phyloP scores from a whole-genome alignment of 1,284 basidiomycete species.

The Irpex lacteus region DNA sequence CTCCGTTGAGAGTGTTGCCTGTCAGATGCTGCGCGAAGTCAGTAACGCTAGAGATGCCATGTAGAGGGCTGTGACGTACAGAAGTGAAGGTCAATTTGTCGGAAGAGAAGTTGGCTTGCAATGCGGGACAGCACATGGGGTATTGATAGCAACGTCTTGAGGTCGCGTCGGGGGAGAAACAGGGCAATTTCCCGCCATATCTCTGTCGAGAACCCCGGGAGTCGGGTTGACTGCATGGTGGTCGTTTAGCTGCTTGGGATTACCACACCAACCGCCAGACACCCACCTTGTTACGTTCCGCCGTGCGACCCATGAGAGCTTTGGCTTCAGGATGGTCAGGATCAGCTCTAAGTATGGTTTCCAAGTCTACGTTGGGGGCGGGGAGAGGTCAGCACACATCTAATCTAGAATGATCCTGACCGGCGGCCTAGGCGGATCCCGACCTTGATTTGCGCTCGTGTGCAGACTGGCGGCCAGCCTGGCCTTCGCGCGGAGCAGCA shows the following conservation, averaged over 20 bases:
- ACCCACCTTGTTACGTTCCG: slow-evolving; percentile 19
- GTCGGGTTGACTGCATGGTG: slow-evolving; percentile 15
- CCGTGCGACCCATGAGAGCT: slow-evolving; percentile 42
- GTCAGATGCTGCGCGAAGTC: slow-evolving; percentile 32
- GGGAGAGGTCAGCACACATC: slow-evolving; percentile 14
- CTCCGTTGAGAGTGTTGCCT: slow-evolving; percentile 59
- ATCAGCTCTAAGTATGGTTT: slow-evolving; percentile 59
- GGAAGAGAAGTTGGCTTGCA: slow-evolving; percentile 65
- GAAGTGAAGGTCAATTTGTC: slow-evolving; percentile 61
- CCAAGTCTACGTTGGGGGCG: slow-evolving; percentile 45
- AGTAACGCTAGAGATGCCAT: not conserved
- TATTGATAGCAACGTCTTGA: slow-evolving; percentile 60
- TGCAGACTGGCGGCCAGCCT: slow-evolving; percentile 57
- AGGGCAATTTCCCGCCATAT: slow-evolving; percentile 69
- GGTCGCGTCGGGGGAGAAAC: slow-evolving; percentile 61
- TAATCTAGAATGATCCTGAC: slow-evolving; percentile 18
- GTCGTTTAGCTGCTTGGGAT: not conserved
- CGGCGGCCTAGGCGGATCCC: slow-evolving; percentile 20
- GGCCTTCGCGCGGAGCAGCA: slow-evolving; percentile 60
- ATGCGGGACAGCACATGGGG: slow-evolving; percentile 66
- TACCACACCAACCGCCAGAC: slow-evolving; percentile 7
- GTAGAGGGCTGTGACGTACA: slow-evolving; percentile 19
- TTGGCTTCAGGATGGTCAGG: slow-evolving; percentile 69
- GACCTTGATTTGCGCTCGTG: slow-evolving; percentile 66
- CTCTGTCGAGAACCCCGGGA: slow-evolving; percentile 56